Base-by-base conservation (phyloP, 1,139 yeast genomes). In the Pichia sp. region DNA sequence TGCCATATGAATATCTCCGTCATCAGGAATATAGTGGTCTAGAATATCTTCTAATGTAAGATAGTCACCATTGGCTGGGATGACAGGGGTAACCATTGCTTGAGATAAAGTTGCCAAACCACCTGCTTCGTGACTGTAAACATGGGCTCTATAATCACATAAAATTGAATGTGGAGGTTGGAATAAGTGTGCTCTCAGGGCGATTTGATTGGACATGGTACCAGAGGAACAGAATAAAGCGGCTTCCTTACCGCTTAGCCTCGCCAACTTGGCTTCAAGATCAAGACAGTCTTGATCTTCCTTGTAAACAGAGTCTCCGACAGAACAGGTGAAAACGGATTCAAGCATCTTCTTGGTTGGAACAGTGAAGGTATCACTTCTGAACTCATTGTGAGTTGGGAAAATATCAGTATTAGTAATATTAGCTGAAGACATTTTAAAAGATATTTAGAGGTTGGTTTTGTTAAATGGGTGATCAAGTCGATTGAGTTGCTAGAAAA, bases 341-440 rank as follows among this genome's bases (percentile, higher is more conserved):
- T 71, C 69, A 42, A 81, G 61, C 96, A 90, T 88, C 42, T 78
- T 69, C 46, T 71, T 72, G 3, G 95, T 83, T 35, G 97, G 97
- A 10, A 87, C 86, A 9, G 97, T 90, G 75, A 90, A 88, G 3
- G 97, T 90, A 62, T 90, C 97, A 61, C 92, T 79, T 62, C 92
- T 75, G 61, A 84, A 79, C 46, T 63, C 67, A 47, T 62, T 62
- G 49, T 60, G 64, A 23, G 54, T 51, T 44, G 44, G 46, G 29
- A 43, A 38, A 8, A n/a, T 34, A 33, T 39, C 29, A 23, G 36
- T 31, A 31, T 7, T 8, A 31, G 33, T 31, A 31, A 31, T 31
- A 16, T 16, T 16, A 16, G 23, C 23, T 16, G 23, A 16, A 16
- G 23, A 16, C 23, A 16, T 16, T 16, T 16, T 16, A n/a, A 26